phyloP scores from a whole-genome alignment of 352 stramenopile species.

The Aphanomyces stellatus region DNA sequence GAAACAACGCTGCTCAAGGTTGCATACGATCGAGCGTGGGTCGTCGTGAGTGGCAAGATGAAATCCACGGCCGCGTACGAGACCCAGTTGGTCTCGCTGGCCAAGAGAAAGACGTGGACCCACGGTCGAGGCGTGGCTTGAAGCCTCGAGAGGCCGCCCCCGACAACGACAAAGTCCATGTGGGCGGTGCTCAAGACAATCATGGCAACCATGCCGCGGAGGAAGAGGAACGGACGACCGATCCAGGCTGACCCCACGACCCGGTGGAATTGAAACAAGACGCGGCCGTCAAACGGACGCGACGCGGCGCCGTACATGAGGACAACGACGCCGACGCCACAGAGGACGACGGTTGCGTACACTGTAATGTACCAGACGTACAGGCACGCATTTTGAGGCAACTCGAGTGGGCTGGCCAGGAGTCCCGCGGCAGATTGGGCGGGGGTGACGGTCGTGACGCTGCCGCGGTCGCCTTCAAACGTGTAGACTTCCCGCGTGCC shows the following conservation, averaged over 20 bases:
- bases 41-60: neutral
- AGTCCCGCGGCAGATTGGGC: no score
- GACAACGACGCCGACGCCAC: no score
- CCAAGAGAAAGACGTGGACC: neutral
- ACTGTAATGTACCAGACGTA: no score
- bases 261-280: slow-evolving; percentile 7
- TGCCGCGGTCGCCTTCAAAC: no score
- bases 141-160: neutral
- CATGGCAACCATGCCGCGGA: neutral
- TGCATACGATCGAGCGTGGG: neutral
- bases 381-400: no score
- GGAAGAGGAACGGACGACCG: neutral
- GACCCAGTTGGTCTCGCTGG: neutral
- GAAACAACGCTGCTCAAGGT: neutral
- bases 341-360: no score
- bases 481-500: no score
- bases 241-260: neutral
- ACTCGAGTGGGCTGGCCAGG: no score
- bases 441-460: no score
- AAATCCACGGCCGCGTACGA: neutral
- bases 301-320: no score
- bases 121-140: neutral
- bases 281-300: no score
- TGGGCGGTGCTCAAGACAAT: neutral
- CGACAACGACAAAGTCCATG: neutral